Base-by-base conservation (phyloP, 2,329 filamentous ascomycete genomes). In the Cladosporium velox region DNA sequence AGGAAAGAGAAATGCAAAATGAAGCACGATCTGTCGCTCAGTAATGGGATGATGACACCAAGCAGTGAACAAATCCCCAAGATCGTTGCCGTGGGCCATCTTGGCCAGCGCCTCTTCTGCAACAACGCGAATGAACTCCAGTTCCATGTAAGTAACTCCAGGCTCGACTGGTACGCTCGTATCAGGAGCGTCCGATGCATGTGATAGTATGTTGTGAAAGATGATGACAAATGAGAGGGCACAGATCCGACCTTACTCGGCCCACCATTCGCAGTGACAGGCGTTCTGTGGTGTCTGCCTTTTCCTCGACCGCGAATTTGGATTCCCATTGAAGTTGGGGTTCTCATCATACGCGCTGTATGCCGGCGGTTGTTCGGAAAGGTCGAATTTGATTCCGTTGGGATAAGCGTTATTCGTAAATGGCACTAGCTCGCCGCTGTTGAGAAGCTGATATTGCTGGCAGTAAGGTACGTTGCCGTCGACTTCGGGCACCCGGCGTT, bases 401-500 rank as follows among this genome's bases (percentile, higher is more conserved):
- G 57, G 57, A 11, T 47, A 30, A 24, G 57, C 35, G n/a, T 24
- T 24, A 34, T 64, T 35, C 3, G 18, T 32, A 35, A 35, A 54
- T 11, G 61, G 51, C 18, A 24, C 18, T 35, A 64, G 34, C 24
- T 41, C 47, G 24, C 84, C 84, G 68, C 87, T 79, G 58, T 84
- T 76, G 64, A 87, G 77, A 14, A 90, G 80, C 68, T 85, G 80
- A 82, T 89, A 89, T 72, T 89, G 85, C 71, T 89, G 83, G 72
- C 88, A 91, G 74, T 89, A 90, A 1, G 88, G 85, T 60, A 80
- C 72, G 10, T 79, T 74, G 6, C 80, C 77, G 52, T 80, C 77
- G 8, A n/a, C n/a, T 15, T 68, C 66, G 8, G 80, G 77, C 21
- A 85, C 73, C 28, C 88, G 84, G 61, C 87, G 85, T 76, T 91